Evolutionary conservation across 2,329 filamentous ascomycete species (phyloP).

Genomic region (Ophiostoma angusticollis): DNA sequence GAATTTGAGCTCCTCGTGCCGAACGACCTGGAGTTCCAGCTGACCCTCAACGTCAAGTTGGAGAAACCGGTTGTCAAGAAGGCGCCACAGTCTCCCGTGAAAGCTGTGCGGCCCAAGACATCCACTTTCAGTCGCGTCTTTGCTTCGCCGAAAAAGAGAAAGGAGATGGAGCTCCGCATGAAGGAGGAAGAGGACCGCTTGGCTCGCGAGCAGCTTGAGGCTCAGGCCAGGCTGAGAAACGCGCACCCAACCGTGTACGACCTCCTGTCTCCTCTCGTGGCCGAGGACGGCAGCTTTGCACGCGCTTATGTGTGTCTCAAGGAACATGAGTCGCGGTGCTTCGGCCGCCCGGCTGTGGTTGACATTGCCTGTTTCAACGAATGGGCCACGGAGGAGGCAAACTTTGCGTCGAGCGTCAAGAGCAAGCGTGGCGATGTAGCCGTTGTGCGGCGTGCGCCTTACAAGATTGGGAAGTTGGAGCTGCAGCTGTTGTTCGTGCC

Average conservation of each 20-base stretch:
- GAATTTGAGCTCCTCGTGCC: slow-evolving; percentile 97
- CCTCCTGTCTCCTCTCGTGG: slow-evolving; percentile 72
- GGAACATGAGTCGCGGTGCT: slow-evolving; percentile 80
- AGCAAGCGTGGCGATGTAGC: slow-evolving; percentile 70
- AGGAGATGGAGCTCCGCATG: slow-evolving; percentile 77
- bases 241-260: slow-evolving; percentile 68
- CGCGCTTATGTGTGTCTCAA: slow-evolving; percentile 88
- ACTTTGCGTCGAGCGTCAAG: slow-evolving; percentile 74
- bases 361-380: slow-evolving; percentile 97
- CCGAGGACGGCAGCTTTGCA: slow-evolving; percentile 85
- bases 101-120: slow-evolving; percentile 57
- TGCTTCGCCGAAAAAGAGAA: slow-evolving; percentile 90
- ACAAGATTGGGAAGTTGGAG: slow-evolving; percentile 89
- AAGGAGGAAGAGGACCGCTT: slow-evolving; percentile 70
- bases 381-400: slow-evolving; percentile 82
- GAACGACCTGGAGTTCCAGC: slow-evolving; percentile 96
- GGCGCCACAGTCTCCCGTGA: slow-evolving; percentile 43
- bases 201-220: slow-evolving; percentile 50
- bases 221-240: slow-evolving; percentile 47
- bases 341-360: slow-evolving; percentile 73
- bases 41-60: slow-evolving; percentile 91
- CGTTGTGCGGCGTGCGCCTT: slow-evolving; percentile 76
- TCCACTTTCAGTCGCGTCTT: slow-evolving; percentile 88
- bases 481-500: slow-evolving; percentile 91
- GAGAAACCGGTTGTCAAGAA: slow-evolving; percentile 55